Conservation (phyloP, 2,329 filamentous ascomycete genomes). For the Nemania sp. region DNA sequence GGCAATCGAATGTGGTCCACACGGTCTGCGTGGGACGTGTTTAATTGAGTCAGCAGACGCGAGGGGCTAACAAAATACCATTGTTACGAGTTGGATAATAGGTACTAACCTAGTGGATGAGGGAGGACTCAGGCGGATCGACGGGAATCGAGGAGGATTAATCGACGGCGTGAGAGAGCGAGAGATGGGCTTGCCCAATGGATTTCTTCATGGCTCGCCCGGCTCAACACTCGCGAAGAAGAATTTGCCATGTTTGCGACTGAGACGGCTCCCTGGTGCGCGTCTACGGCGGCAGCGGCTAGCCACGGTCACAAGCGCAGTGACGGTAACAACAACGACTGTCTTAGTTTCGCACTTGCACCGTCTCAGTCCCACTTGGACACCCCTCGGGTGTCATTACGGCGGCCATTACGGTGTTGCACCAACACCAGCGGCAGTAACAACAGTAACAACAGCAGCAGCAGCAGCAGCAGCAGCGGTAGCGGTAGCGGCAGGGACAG, state of each 20-base stretch:
- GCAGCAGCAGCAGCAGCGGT: background rate
- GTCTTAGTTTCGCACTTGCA: background rate
- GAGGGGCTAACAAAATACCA: background rate
- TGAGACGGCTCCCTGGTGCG: background rate
- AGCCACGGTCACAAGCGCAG: conserved; percentile 15
- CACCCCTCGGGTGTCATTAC: background rate
- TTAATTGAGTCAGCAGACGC: background rate
- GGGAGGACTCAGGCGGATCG: background rate
- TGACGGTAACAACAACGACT: conserved; percentile 13
- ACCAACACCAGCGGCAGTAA: background rate
- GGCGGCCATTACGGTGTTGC: background rate
- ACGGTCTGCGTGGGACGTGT: background rate
- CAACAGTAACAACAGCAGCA: background rate
- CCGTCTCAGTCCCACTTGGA: background rate
- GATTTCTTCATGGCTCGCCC: conserved; percentile 10
- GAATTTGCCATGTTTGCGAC: conserved; percentile 13
- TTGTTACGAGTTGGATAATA: background rate
- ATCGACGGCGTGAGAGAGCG: background rate
- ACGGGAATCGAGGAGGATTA: background rate
- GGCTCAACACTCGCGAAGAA: background rate
- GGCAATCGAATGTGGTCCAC: background rate
- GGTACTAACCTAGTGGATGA: background rate
- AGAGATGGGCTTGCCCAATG: conserved; percentile 18
- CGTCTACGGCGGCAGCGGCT: conserved; percentile 23
- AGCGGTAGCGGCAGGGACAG: background rate